These are phyloP conservation scores for carrot (Daucus carota) DNA, from an alignment of 129 eudicot species.

Conservation along the genomic window DNA sequence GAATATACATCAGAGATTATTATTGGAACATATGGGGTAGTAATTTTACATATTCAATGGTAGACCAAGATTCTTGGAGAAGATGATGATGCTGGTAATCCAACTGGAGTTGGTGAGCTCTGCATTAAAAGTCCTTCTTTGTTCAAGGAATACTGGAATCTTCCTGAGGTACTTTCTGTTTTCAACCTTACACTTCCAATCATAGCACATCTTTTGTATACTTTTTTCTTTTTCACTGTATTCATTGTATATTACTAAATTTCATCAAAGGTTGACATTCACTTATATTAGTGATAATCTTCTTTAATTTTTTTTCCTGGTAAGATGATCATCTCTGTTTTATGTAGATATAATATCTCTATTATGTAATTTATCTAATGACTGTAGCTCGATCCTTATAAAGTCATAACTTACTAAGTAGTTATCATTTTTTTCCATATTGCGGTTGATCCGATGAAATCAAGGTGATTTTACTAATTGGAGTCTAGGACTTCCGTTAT, in stretches of 20 bases:
- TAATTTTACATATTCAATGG: conserved; percentile 12
- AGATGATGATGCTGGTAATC: conserved; percentile 37
- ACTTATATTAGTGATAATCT: not conserved
- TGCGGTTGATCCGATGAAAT: not conserved
- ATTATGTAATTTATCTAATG: not conserved
- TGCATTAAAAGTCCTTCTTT: conserved; percentile 88
- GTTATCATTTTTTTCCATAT: not conserved
- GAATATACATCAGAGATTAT: not conserved
- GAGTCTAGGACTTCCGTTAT: not conserved
- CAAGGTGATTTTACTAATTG: not conserved
- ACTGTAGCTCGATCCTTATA: not conserved
- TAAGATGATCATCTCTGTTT: not conserved
- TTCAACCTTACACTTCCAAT: not conserved
- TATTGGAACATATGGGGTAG: not conserved
- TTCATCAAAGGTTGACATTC: too few species aligned
- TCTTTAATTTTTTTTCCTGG: not conserved
- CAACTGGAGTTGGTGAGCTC: conserved; percentile 75
- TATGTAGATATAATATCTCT: not conserved
- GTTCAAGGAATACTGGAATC: conserved; percentile 94
- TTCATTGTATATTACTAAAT: not conserved
- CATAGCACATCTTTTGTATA: not conserved
- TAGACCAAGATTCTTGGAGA: conserved; percentile 76
- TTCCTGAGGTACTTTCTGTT: conserved; percentile 55
- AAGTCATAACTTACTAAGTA: not conserved
- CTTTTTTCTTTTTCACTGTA: not conserved